Percentiles rank a stretch among this genome's conserved stretches.
Evolutionary conservation across 495 filamentous ascomycete species (phyloP).

Genomic region (Penicillium lagena): DNA sequence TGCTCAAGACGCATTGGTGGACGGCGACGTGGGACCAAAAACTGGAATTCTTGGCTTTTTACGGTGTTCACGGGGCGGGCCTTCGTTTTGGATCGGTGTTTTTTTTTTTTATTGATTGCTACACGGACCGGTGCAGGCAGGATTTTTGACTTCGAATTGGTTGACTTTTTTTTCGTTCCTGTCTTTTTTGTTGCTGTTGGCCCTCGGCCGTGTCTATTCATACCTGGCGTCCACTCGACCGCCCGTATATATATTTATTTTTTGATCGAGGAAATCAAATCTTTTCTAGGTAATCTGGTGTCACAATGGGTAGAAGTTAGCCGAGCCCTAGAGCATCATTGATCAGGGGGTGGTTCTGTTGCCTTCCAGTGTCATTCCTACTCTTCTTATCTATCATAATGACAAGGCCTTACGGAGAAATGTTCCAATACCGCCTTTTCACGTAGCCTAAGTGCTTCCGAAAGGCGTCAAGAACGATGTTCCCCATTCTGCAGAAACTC

Average conservation of each 20-base stretch:
- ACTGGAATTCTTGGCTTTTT: slow-evolving; percentile 20
- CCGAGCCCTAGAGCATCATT: too few relatives aligned
- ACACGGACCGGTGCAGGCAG: slow-evolving; percentile 22
- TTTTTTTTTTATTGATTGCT: slow-evolving; percentile 20
- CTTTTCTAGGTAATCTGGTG: not conserved
- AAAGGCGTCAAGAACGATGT: too few relatives aligned
- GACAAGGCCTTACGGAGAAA: too few relatives aligned
- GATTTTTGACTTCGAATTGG: slow-evolving; percentile 8
- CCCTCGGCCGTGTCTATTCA: slow-evolving; percentile 4
- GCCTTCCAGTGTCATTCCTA: too few relatives aligned
- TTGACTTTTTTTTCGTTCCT: slow-evolving; percentile 1
- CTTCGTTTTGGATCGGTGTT: slow-evolving; percentile 11
- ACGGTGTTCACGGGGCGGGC: slow-evolving; percentile 24
- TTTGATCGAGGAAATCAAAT: slow-evolving; percentile 4
- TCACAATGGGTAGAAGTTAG: too few relatives aligned
- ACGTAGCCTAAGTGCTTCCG: too few relatives aligned
- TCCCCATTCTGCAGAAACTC: too few relatives aligned
- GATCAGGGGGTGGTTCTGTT: too few relatives aligned
- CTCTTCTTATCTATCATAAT: too few relatives aligned
- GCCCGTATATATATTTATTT: slow-evolving; percentile 16
- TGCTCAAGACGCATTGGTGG: slow-evolving; percentile 6
- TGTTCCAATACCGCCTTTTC: too few relatives aligned
- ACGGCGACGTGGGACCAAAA: slow-evolving; percentile 14
- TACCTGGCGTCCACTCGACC: slow-evolving; percentile 8
- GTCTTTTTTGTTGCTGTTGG: slow-evolving; percentile 1